Evolutionary conservation across 2,329 filamentous ascomycete genomes (phyloP), one percentile per base, ranked within the genome.

Genomic region (Diaporthe ampelina): DNA sequence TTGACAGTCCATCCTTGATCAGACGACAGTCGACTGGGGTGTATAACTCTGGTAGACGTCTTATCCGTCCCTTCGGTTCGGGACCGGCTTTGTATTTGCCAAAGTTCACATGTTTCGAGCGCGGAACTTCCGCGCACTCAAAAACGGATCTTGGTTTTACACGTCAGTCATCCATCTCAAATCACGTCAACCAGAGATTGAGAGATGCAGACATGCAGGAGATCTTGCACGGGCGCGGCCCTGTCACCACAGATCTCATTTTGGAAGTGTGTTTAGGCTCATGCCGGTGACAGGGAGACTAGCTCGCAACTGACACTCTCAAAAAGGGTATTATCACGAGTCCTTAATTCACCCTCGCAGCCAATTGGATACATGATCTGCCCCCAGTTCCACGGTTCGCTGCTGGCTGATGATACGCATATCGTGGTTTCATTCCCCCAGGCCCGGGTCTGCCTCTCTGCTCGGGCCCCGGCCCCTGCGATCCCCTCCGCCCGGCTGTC

Each of bases 261-360:
- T 52, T 71, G 68, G 40, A 59, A 59, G 68, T 40, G 43, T 40
- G n/a, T 50, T 61, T 54, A 68, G 48, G 63, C 48, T 54, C 32
- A 54, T 68, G 45, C 63, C 48, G 63, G 63, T 68, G 63, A 37
- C 48, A 68, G 48, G 37, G 56, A 71, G 32, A 59, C 56, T 61
- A 61, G 40, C 35, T 61, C 69, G 56, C 56, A 32, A 71, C 69
- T 61, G 37, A 50, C 56, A 52, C 56, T 71, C 69, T 59, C 56
- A 61, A 61, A 71, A 71, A 61, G 69, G 69, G 56, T 54, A 71
- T 71, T 52, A 71, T 71, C 56, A 71, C 40, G 43, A 52, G 48
- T 29, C 43, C 35, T 26, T 19, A 61, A 40, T 61, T 26, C 35
- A 52, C 10, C 48, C 56, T 43, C 17, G n/a, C 40, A 61, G 40